Conservation (phyloP, 1,284 basidiomycete species). For the Hemileia vastatrix region DNA sequence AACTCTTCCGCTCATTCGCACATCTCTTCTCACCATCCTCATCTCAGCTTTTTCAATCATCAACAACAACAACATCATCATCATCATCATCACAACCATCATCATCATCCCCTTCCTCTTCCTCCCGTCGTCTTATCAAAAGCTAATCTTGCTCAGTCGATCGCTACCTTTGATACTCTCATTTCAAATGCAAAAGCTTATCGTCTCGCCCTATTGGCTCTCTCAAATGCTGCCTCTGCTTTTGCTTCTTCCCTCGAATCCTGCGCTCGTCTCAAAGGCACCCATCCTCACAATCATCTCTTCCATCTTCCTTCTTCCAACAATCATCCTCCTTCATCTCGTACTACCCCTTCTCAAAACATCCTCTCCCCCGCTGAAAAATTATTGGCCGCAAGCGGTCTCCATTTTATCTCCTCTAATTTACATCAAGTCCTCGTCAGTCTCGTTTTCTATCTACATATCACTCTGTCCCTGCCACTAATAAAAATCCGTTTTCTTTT, state of each 20-base stretch:
- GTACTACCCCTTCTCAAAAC: background rate
- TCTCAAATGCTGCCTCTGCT: constrained; percentile 21
- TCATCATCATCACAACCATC: no score
- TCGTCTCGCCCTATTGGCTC: constrained; percentile 28
- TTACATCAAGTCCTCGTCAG: constrained; percentile 30
- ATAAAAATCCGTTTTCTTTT: background rate
- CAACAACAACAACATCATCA: no score
- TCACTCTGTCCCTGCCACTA: background rate
- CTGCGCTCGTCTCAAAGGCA: constrained; percentile 34
- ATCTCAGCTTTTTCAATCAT: no score
- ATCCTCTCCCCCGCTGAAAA: constrained; percentile 24
- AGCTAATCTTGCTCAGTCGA: constrained; percentile 21
- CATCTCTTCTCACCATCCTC: no score
- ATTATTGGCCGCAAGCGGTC: constrained; percentile 30
- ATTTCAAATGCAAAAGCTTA: constrained; percentile 29
- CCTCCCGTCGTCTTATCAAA: background rate
- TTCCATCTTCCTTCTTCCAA: background rate
- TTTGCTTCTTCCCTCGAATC: constrained; percentile 27
- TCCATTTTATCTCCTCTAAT: constrained; percentile 34
- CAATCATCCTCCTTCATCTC: background rate
- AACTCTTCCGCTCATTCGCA: no score
- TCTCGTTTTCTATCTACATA: background rate
- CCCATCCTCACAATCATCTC: constrained; percentile 7
- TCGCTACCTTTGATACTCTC: constrained; percentile 27
- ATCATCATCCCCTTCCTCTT: background rate